Evolutionary conservation across 1,139 yeast species (phyloP).

Genomic region (Geotrichum armillariae): DNA sequence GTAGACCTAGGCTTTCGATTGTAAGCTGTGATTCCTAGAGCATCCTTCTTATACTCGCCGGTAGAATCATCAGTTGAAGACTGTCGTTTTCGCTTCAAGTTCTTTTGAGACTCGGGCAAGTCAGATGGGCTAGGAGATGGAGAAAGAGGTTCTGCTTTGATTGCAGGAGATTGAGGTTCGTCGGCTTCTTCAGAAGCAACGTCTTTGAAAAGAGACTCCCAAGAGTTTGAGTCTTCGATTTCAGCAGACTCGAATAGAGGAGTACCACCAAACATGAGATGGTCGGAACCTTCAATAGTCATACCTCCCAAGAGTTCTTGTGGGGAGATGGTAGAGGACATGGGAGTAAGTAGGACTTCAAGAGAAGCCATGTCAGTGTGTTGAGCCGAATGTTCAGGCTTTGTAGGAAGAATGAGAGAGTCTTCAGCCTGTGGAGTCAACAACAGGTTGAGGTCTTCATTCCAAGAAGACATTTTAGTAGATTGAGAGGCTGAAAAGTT

Average conservation of each 20-base stretch:
- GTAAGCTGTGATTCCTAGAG: constrained; percentile 41
- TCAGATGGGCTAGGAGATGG: background rate
- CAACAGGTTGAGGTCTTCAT: constrained; percentile 9
- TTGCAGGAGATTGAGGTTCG: background rate
- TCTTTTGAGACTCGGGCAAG: background rate
- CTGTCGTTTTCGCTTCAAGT: constrained; percentile 20
- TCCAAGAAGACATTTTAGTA: constrained; percentile 1
- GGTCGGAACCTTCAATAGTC: constrained; percentile 22
- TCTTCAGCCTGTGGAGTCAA: constrained; percentile 19
- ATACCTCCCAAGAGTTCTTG: constrained; percentile 32
- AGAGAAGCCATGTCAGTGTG: background rate
- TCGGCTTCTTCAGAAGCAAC: constrained; percentile 5
- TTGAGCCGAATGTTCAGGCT: constrained; percentile 2
- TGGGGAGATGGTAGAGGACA: constrained; percentile 37
- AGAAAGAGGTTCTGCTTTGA: constrained; percentile 19
- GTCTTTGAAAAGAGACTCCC: constrained; percentile 23
- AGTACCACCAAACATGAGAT: constrained; percentile 29
- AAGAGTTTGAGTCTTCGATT: constrained; percentile 24
- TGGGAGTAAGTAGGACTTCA: constrained; percentile 23
- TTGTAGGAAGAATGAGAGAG: constrained; percentile 7
- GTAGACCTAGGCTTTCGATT: constrained; percentile 42
- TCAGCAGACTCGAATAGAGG: constrained; percentile 40
- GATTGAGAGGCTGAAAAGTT: constrained; percentile 15
- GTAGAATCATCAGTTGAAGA: constrained; percentile 13
- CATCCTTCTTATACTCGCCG: constrained; percentile 37